Conservation (phyloP, 2,329 filamentous ascomycete genomes). For the Xylariaceae sp. region DNA sequence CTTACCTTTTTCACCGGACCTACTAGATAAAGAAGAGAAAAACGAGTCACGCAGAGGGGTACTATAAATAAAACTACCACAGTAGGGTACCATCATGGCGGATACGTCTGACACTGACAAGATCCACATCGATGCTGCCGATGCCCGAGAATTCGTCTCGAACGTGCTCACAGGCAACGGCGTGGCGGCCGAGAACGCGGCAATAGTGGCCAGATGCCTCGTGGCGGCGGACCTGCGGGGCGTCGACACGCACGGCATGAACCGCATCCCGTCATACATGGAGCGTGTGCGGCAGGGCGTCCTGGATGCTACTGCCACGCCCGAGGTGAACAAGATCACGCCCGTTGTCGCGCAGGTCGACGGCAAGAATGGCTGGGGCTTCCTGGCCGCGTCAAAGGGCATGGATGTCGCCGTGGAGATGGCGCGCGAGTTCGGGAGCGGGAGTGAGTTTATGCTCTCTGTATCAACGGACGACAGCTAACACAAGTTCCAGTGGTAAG, state of each 20-base stretch:
- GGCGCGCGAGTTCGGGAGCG: conserved; percentile 62
- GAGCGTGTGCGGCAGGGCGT: conserved; percentile 65
- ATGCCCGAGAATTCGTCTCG: conserved; percentile 44
- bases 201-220: conserved; percentile 60
- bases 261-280: conserved; percentile 74
- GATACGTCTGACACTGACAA: conserved; percentile 20
- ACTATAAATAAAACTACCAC: too few relatives aligned
- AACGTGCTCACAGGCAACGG: conserved; percentile 55
- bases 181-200: conserved; percentile 53
- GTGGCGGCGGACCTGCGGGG: conserved; percentile 71
- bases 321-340: conserved; percentile 56
- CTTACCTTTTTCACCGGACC: too few relatives aligned
- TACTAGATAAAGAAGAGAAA: too few relatives aligned
- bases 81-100: conserved; percentile 24
- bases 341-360: conserved; percentile 65
- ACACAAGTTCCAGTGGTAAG: conserved; percentile 62
- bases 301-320: conserved; percentile 55
- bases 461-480: too few relatives aligned
- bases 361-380: conserved; percentile 69
- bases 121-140: conserved; percentile 34
- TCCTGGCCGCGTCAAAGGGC: conserved; percentile 60
- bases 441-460: too few relatives aligned
- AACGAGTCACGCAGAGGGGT: too few relatives aligned
- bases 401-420: conserved; percentile 65
- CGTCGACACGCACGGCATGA: conserved; percentile 74